These are phyloP conservation scores for Hippophae gyantsensis DNA, from an alignment of 306 rosid genomes.

Conservation along the genomic window DNA sequence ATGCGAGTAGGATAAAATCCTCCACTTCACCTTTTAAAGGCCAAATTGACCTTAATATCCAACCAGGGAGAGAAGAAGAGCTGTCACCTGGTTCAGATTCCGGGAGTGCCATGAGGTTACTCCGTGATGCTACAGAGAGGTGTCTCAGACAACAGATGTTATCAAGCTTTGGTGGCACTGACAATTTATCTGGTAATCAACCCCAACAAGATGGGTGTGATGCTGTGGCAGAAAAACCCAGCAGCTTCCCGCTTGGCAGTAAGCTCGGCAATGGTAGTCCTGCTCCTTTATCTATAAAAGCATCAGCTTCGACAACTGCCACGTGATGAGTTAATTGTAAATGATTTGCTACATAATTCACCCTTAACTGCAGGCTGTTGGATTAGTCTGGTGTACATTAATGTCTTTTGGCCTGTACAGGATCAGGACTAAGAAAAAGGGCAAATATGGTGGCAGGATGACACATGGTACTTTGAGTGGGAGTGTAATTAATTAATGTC, in stretches of 20 bases:
- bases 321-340: conserved; percentile 10
- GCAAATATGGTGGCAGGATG: conserved; percentile 21
- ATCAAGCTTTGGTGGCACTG: conserved; percentile 35
- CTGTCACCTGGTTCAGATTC: conserved; percentile 83
- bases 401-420: conserved; percentile 63
- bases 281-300: conserved; percentile 43
- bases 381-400: conserved; percentile 41
- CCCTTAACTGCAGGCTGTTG: conserved; percentile 39
- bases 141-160: conserved; percentile 41
- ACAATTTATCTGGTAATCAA: conserved; percentile 46
- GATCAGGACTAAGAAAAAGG: conserved; percentile 20
- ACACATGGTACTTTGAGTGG: conserved; percentile 11
- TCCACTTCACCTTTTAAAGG: conserved; percentile 81
- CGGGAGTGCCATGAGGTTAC: conserved; percentile 53
- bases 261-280: conserved; percentile 34
- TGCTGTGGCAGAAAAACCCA: conserved; percentile 38
- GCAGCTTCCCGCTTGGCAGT: conserved; percentile 40
- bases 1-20: conserved; percentile 45
- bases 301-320: conserved; percentile 34
- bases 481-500: not conserved
- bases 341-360: conserved; percentile 8
- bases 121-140: conserved; percentile 58
- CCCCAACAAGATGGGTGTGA: conserved; percentile 40
- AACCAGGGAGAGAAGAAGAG: conserved; percentile 97
- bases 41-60: conserved; percentile 86